Conservation (phyloP, 2,329 filamentous ascomycete species). For the Fusarium verrucosum region DNA sequence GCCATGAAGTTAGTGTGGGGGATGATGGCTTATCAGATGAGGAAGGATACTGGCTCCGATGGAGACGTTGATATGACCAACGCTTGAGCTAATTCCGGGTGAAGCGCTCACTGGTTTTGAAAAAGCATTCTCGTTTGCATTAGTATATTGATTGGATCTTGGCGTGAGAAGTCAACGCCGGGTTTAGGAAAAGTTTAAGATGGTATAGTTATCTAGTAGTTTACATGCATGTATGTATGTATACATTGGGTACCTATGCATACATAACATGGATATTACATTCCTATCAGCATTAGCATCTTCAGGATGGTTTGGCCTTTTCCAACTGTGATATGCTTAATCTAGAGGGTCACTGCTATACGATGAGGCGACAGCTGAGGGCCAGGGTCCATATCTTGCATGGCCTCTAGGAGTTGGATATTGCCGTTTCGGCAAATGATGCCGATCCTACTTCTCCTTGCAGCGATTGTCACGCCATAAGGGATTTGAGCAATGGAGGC, state of each 20-base stretch:
- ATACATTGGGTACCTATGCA: slow-evolving; percentile 7
- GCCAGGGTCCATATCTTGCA: neutral
- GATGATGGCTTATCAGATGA: slow-evolving; percentile 69
- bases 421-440: neutral
- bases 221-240: neutral
- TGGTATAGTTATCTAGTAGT: neutral
- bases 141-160: neutral
- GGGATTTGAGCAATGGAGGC: slow-evolving; percentile 9
- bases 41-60: slow-evolving; percentile 46
- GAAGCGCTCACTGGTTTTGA: neutral
- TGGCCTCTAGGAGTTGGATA: neutral
- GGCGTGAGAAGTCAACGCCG: neutral
- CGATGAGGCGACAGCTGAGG: neutral
- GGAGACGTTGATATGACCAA: slow-evolving; percentile 46
- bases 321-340: neutral
- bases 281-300: neutral
- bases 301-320: neutral
- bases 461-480: neutral
- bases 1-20: slow-evolving; percentile 68
- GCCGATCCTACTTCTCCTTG: neutral
- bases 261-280: neutral
- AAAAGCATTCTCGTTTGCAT: neutral
- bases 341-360: neutral
- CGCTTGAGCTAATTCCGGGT: slow-evolving; percentile 23
- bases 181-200: neutral